Base-by-base conservation (phyloP, 345 rosid genomes). In the Citrus cavaleriei region DNA sequence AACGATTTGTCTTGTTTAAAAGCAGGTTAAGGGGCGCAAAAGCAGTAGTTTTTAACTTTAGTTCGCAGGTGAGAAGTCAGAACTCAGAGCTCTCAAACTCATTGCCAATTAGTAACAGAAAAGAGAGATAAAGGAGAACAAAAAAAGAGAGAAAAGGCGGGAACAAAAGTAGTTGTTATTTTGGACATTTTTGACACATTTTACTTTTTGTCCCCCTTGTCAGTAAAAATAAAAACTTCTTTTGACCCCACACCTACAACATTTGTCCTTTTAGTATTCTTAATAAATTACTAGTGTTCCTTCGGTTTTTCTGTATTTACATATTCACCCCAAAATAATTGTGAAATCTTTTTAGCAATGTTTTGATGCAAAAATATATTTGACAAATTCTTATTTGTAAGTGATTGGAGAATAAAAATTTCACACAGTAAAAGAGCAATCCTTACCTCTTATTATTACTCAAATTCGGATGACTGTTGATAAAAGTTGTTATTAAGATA, bases 101-200 rank as follows among this genome's bases (percentile, higher is more conserved):
- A 14, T 16, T 51, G 2, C 6, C 22, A 51, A 51, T 14, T 51
- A 4, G 58, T 18, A 54, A 54, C 7, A 54, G 25, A 58, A 69
- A 68, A 73, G 7, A 72, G 34, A 32, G 32, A 34, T 24, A 34
- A 49, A 10, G 40, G 4, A 25, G 4, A 10, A 10, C 2, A 64
- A 42, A 74, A 4, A 32, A 32, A 30, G 25, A 32, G 5, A 32
- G 5, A 4, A 32, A 79, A 73, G 61, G 83, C 71, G 78, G 80
- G 81, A 86, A 75, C 83, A 83, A 87, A 85, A 79, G 84, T 61
- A 54, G 77, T 63, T 73, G 81, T 80, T 68, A 42, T 79, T 68
- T 79, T 67, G 79, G 85, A 85, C 83, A 78, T 72, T 66, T 71
- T 77, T 61, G 72, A 70, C 80, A 27, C 49, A 58, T 78, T 80